Base-by-base conservation (phyloP, 1,284 basidiomycete genomes). In the Marasmius sp. region DNA sequence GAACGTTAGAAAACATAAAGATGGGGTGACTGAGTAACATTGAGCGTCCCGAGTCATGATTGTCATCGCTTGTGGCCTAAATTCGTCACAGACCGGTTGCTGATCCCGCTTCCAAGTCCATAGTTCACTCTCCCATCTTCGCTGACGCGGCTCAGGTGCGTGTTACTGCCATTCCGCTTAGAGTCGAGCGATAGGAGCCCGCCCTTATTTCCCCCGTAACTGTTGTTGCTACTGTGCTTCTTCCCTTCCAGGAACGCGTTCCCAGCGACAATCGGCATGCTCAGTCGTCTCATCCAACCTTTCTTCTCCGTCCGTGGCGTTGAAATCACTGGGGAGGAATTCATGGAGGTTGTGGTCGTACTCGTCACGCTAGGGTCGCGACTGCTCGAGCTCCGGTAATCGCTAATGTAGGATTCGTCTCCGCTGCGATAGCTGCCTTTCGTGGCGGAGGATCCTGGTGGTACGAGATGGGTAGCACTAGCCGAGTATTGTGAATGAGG, bases 201-300 rank as follows among this genome's bases (percentile, higher is more conserved):
- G 22, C 39, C 54, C 41, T 68, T 69, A 37, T 71, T 67, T 22
- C 64, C 60, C 43, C 67, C 66, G 10, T 68, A 63, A 57, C 69
- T 71, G 27, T 69, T 66, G 6, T 62, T 61, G 20, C 69, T 58
- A 22, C 70, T 66, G 45, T 69, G 68, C 68, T 79, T 80, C 69
- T 78, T 82, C 6, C 73, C 75, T 61, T 82, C 80, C 34, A 79
- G 80, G 67, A 89, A 85, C 20, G 85, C 81, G 59, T 80, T 80
- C 20, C 79, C 75, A 54, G 84, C 77, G 33, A 86, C 81, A 1
- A 83, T 83, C 1, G 90, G 89, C 88, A 92, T 90, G 67, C 90
- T 92, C 61, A 92, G 71, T 59, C 90, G 77, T 43, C 88, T 76
- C 65, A 92, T 89, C 90, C 91, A 92, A 0, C 87, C 83, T 66